Percentiles rank a stretch among this genome's conserved stretches.
Evolutionary conservation across 2,329 filamentous ascomycete genomes (phyloP).

Genomic region (Fusarium camptoceras): DNA sequence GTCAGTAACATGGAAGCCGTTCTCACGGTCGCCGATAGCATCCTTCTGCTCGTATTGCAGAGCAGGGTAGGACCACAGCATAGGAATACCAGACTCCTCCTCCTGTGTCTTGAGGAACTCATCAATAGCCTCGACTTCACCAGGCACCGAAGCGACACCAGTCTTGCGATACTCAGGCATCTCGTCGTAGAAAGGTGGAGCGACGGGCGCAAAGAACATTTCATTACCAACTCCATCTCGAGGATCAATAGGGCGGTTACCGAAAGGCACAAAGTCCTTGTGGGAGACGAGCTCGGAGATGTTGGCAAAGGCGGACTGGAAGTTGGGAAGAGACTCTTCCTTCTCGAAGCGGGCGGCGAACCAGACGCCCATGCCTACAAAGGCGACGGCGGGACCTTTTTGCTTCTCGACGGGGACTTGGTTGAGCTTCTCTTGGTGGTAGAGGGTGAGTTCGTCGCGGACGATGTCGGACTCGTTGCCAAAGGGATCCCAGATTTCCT

Average conservation of each 20-base stretch:
- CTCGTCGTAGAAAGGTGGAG: constrained; percentile 40
- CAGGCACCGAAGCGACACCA: constrained; percentile 26
- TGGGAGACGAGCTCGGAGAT: constrained; percentile 36
- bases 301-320: constrained; percentile 29
- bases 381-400: constrained; percentile 40
- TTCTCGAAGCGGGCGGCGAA: constrained; percentile 40
- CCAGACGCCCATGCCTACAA: constrained; percentile 45
- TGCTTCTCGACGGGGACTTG: constrained; percentile 31
- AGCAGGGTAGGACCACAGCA: constrained; percentile 38
- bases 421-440: constrained; percentile 31
- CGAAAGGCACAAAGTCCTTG: constrained; percentile 30
- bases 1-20: constrained; percentile 48
- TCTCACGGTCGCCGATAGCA: constrained; percentile 36
- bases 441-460: constrained; percentile 39
- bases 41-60: constrained; percentile 29
- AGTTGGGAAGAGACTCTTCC: constrained; percentile 30
- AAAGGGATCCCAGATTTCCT: constrained; percentile 72
- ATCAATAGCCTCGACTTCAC: constrained; percentile 33
- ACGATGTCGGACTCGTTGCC: constrained; percentile 31
- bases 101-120: constrained; percentile 31
- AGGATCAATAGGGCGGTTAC: constrained; percentile 40
- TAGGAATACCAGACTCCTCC: constrained; percentile 29
- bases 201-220: constrained; percentile 46
- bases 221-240: constrained; percentile 46
- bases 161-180: constrained; percentile 32